Evolutionary conservation across 2,329 filamentous ascomycete species (phyloP).

Genomic region (Rasamsonia emersonii): DNA sequence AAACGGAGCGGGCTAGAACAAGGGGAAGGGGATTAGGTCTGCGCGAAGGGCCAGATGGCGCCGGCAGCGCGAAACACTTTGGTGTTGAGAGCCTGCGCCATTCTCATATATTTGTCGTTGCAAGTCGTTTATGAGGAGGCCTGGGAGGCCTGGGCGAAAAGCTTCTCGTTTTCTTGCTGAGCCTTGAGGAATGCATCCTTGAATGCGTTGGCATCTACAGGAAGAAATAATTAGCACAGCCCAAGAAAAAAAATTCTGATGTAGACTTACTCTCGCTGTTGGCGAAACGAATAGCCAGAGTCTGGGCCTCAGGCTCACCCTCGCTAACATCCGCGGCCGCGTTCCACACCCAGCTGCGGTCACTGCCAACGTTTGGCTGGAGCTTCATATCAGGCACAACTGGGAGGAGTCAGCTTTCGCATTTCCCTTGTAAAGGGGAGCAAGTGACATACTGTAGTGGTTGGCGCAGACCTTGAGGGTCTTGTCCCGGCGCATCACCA

Average conservation of each 20-base stretch:
- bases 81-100: too few species aligned
- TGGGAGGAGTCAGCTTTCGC: constrained; percentile 31
- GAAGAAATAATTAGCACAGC: background rate
- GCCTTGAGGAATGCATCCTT: constrained; percentile 97
- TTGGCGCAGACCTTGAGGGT: constrained; percentile 99
- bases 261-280: constrained; percentile 81
- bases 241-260: background rate
- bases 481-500: constrained; percentile 99
- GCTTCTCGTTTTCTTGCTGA: constrained; percentile 86
- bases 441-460: constrained; percentile 74
- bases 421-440: constrained; percentile 2
- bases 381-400: constrained; percentile 99
- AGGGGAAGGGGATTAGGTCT: too few species aligned
- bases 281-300: constrained; percentile 92
- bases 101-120: too few species aligned
- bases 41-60: too few species aligned
- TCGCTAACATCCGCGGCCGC: constrained; percentile 95
- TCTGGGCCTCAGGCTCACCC: constrained; percentile 92
- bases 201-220: constrained; percentile 93
- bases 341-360: constrained; percentile 99
- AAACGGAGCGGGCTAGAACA: too few species aligned
- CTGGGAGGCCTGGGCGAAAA: constrained; percentile 57
- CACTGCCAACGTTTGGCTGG: constrained; percentile 92
- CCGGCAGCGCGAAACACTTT: too few species aligned
- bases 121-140: too few species aligned